Evolutionary conservation across 2,329 filamentous ascomycete genomes (phyloP).

Genomic region (Harringtonia lauricola): DNA sequence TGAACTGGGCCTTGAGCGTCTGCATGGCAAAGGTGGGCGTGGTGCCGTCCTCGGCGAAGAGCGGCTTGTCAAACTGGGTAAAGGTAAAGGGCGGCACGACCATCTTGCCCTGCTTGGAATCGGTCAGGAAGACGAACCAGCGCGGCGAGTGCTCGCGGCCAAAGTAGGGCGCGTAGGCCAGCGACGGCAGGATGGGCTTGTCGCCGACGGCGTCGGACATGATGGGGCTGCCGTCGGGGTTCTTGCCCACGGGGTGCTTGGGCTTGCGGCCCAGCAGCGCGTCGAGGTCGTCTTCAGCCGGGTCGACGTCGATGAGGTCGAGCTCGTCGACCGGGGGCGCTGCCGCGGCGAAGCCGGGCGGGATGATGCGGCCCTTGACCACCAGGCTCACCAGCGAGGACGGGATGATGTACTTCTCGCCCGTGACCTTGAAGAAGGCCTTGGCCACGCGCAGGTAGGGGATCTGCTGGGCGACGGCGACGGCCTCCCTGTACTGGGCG

Average conservation of each 20-base stretch:
- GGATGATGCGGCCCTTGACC: constrained; percentile 87
- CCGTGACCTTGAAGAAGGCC: constrained; percentile 96
- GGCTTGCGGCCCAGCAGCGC: constrained; percentile 65
- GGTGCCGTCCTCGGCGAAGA: constrained; percentile 68
- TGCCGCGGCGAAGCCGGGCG: constrained; percentile 60
- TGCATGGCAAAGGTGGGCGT: constrained; percentile 85
- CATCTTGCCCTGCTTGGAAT: constrained; percentile 90
- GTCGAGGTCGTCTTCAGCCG: constrained; percentile 84
- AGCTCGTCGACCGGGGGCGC: constrained; percentile 64
- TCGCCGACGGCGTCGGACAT: constrained; percentile 41
- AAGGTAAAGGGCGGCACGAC: constrained; percentile 97
- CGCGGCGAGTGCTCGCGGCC: constrained; percentile 78
- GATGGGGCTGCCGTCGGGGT: constrained; percentile 44
- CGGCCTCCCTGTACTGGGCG: constrained; percentile 63
- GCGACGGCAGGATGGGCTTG: constrained; percentile 61
- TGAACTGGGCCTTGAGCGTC: constrained; percentile 94
- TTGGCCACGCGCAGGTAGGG: constrained; percentile 77
- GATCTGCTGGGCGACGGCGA: constrained; percentile 71
- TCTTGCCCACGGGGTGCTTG: constrained; percentile 49
- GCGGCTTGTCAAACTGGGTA: constrained; percentile 78
- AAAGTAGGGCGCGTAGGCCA: constrained; percentile 86
- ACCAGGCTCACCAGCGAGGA: constrained; percentile 89
- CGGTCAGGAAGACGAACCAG: constrained; percentile 92
- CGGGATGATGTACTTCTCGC: constrained; percentile 86
- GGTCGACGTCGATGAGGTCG: constrained; percentile 84